phyloP scores from a whole-genome alignment of 768 basidiomycete genomes.

The Suillus subluteus region DNA sequence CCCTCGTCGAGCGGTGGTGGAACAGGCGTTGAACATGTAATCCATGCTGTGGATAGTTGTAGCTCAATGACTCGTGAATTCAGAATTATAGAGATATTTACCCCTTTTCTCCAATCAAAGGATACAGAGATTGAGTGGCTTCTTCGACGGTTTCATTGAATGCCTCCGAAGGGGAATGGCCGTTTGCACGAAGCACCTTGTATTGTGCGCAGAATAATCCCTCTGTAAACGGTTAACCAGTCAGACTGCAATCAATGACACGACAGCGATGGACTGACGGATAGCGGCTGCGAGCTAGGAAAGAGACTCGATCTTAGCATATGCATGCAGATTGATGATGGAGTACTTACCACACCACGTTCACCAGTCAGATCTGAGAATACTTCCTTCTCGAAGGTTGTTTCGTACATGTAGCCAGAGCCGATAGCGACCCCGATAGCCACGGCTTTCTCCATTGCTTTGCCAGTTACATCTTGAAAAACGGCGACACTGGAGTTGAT shows the following conservation, averaged over 20 bases:
- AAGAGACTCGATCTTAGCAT: neutral
- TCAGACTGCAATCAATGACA: neutral
- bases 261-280: conserved; percentile 43
- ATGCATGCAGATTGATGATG: neutral
- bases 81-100: conserved; percentile 36
- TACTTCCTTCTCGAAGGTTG: conserved; percentile 99
- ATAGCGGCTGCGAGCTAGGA: conserved; percentile 87
- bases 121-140: conserved; percentile 97
- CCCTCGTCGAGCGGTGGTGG: conserved; percentile 97
- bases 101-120: conserved; percentile 94
- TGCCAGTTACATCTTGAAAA: conserved; percentile 96
- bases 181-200: conserved; percentile 94
- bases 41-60: conserved; percentile 70
- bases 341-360: conserved; percentile 73
- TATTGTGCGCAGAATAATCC: conserved; percentile 99
- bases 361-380: conserved; percentile 99
- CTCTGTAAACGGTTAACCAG: conserved; percentile 49
- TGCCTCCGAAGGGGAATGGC: conserved; percentile 96
- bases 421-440: conserved; percentile 94
- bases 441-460: conserved; percentile 96
- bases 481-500: conserved; percentile 96
- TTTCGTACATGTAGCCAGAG: conserved; percentile 98
- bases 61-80: neutral
- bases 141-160: conserved; percentile 99
- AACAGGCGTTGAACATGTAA: conserved; percentile 99